These are phyloP conservation scores for Arabidopsis lyrata DNA, from an alignment of 441 rosid species.

Conservation along the genomic window DNA sequence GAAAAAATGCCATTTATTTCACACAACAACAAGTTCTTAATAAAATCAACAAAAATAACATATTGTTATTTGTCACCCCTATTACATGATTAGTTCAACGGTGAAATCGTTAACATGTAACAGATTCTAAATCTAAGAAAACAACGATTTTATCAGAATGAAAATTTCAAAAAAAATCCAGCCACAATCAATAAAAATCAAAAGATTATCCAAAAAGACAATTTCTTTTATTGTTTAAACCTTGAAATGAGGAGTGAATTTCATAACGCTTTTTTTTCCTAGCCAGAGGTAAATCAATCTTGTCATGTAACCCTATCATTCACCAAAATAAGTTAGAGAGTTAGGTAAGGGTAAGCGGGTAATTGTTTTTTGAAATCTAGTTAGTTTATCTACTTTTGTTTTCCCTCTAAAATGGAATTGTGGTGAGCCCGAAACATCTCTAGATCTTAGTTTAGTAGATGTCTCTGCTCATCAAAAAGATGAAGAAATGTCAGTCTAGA, in stretches of 20 bases:
- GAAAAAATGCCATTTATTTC: not conserved
- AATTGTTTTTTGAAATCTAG: not conserved
- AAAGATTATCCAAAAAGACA: not conserved
- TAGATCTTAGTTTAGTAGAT: not conserved
- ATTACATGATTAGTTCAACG: too few species aligned
- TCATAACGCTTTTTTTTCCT: constrained; percentile 12
- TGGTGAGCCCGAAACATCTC: not conserved
- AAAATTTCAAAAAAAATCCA: not conserved
- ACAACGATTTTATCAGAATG: not conserved
- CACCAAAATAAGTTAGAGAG: not conserved
- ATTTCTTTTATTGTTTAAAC: not conserved
- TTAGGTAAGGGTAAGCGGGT: not conserved
- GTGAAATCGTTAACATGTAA: not conserved
- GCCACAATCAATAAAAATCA: not conserved
- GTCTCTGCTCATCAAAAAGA: not conserved
- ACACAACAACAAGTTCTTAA: too few species aligned
- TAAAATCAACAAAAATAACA: too few species aligned
- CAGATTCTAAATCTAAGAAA: not conserved
- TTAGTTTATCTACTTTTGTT: not conserved
- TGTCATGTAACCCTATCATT: not conserved
- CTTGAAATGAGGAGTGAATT: constrained; percentile 12
- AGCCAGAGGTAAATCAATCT: not conserved
- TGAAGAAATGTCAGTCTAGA: too few species aligned
- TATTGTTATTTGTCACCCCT: not conserved
- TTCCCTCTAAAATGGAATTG: not conserved